phyloP scores from a whole-genome alignment of 352 stramenopile species.

The Globisporangium cederbergense region DNA sequence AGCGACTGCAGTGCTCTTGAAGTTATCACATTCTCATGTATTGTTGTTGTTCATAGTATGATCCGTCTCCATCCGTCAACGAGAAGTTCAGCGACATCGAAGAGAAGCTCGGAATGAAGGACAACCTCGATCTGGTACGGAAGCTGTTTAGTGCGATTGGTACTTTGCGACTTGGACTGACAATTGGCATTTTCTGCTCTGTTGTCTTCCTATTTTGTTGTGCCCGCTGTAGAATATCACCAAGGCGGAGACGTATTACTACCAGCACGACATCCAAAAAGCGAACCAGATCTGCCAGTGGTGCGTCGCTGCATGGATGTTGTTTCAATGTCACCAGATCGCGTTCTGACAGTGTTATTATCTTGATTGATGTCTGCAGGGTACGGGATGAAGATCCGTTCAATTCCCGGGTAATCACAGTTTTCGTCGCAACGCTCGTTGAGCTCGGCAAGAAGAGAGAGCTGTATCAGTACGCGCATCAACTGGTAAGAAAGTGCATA shows the following conservation, averaged over 20 bases:
- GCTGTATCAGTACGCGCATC: conserved; percentile 95
- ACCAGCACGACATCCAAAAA: conserved; percentile 81
- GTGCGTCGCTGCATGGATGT: conserved; percentile 26
- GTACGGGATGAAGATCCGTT: conserved; percentile 74
- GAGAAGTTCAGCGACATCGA: conserved; percentile 67
- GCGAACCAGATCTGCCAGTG: conserved; percentile 76
- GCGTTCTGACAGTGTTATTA: conserved; percentile 1
- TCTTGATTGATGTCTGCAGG: conserved; percentile 22
- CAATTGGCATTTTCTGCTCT: background rate
- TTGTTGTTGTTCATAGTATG: conserved; percentile 42
- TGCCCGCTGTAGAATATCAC: conserved; percentile 49
- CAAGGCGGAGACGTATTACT: conserved; percentile 81
- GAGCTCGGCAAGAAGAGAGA: conserved; percentile 92
- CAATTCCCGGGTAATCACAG: conserved; percentile 74
- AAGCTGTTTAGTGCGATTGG: background rate
- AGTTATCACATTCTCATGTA: background rate
- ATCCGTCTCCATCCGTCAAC: conserved; percentile 40
- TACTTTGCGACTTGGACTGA: conserved; percentile 1
- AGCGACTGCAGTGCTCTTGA: background rate
- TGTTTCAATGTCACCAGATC: conserved; percentile 3
- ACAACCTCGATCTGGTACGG: conserved; percentile 70
- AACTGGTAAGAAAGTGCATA: conserved; percentile 60
- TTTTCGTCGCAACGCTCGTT: conserved; percentile 89
- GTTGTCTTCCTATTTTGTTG: background rate
- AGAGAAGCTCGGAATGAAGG: conserved; percentile 41